Base-by-base conservation (phyloP, 176 grass and related monocot genomes). In the Themeda triandra region DNA sequence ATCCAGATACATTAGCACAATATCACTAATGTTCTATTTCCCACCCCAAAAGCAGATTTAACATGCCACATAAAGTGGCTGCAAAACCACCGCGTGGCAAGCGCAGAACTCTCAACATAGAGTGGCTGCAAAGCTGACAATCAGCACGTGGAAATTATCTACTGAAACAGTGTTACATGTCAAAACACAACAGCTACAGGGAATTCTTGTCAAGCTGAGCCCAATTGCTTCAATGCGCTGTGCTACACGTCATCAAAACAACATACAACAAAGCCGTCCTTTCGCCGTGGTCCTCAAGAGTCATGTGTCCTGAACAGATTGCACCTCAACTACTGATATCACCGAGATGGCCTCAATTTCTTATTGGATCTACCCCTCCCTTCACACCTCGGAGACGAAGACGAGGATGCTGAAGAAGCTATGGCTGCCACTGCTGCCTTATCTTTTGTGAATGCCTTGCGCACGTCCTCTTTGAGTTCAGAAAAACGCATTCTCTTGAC, bases 401-500 rank as follows among this genome's bases (percentile, higher is more conserved):
- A 88, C 4, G 81, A 85, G 3, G 84, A 92, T 6, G 86, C 83
- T 14, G 86, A 87, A 2, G 86, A 91, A 48, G 78, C 79, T 64
- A 88, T 82, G 19, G 86, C 84, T 30, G 67, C 65, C 13, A 77
- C 83, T 3, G 76, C 81, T 0, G 91, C 96, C 84, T 99, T 99
- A 75, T 99, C 93, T 90, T 94, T 96, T 51, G 56, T 90, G 79
- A 96, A 99, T 67, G 96, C 96, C 79, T 89, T 96, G 31, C 71
- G 64, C 14, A 99, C 96, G 18, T 99, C 93, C 27, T 96, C 93
- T 90, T 75, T 99, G 41, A 99, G 86, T 81, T 96, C 91, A 53
- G 86, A 94, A 51, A 99, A 99, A 39, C 97, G 93, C 80, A 82
- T 71, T 75, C 88, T 76, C 78, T 91, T 96, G 40, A 81, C 80